These are phyloP conservation scores for Monilinia vaccinii-corymbosi DNA, from an alignment of 2,329 filamentous ascomycete species.

Conservation along the genomic window DNA sequence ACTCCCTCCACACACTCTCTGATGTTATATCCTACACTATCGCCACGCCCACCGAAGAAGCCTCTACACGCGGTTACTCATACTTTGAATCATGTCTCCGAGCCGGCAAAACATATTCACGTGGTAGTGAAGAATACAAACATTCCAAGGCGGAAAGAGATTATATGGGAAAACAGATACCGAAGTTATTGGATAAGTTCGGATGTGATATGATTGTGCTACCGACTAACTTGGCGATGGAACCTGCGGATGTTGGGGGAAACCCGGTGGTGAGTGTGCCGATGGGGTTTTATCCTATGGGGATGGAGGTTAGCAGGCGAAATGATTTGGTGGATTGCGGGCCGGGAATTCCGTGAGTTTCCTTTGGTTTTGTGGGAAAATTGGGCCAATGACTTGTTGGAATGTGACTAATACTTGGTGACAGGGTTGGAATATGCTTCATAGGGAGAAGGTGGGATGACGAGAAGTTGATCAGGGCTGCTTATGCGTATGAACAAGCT, in stretches of 20 bases:
- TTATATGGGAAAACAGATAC: constrained; percentile 1
- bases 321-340: not conserved
- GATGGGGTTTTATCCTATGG: not conserved
- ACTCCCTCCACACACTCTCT: not conserved
- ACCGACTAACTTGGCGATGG: not conserved
- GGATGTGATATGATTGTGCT: constrained; percentile 1
- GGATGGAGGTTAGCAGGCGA: not conserved
- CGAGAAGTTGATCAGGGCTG: constrained; percentile 49
- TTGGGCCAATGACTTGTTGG: not conserved
- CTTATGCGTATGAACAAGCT: constrained; percentile 52
- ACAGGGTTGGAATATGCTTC: constrained; percentile 39
- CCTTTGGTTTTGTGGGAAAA: not conserved
- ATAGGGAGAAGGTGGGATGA: constrained; percentile 52
- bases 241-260: not conserved
- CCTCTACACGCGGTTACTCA: not conserved
- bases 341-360: constrained; percentile 2
- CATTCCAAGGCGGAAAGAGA: not conserved
- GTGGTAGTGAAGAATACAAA: not conserved
- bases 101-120: not conserved
- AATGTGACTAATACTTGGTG: not conserved
- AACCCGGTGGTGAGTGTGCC: not conserved
- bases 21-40: not conserved
- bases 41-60: not conserved
- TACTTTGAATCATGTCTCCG: not conserved
- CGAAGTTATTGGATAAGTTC: not conserved